phyloP scores from a whole-genome alignment of 441 rosid genomes.

The Pelargonium fulgidum region DNA sequence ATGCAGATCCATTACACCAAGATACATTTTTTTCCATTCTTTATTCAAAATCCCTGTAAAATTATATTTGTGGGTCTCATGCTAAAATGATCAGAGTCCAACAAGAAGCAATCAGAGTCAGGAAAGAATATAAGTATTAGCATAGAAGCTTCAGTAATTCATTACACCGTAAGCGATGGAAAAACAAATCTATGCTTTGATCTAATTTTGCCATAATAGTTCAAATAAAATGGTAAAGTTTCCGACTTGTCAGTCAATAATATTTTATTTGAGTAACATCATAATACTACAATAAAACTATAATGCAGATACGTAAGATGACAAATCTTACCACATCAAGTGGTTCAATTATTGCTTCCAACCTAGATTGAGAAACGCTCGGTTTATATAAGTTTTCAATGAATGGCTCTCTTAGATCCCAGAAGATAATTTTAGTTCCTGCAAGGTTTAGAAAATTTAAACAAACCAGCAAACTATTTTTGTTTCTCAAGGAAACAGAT shows the following conservation, averaged over 20 bases:
- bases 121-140: background rate
- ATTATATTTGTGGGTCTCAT: background rate
- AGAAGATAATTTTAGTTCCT: constrained; percentile 91
- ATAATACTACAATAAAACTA: background rate
- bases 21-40: background rate
- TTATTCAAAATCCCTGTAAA: background rate
- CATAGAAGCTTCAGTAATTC: background rate
- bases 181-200: background rate
- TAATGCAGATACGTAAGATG: background rate
- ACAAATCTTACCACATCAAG: constrained; percentile 61
- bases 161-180: background rate
- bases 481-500: constrained; percentile 15
- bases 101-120: background rate
- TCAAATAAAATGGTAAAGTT: background rate
- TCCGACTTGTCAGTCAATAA: background rate
- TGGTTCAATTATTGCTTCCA: constrained; percentile 76
- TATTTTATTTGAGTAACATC: background rate
- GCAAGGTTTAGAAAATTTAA: constrained; percentile 25
- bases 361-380: constrained; percentile 61
- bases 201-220: background rate
- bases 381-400: constrained; percentile 81
- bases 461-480: constrained; percentile 18
- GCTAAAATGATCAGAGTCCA: background rate
- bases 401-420: constrained; percentile 83
- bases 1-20: background rate